Evolutionary conservation across 2,329 filamentous ascomycete genomes (phyloP), one percentile per base, ranked within the genome.

Genomic region (Monosporascus cannonballus): DNA sequence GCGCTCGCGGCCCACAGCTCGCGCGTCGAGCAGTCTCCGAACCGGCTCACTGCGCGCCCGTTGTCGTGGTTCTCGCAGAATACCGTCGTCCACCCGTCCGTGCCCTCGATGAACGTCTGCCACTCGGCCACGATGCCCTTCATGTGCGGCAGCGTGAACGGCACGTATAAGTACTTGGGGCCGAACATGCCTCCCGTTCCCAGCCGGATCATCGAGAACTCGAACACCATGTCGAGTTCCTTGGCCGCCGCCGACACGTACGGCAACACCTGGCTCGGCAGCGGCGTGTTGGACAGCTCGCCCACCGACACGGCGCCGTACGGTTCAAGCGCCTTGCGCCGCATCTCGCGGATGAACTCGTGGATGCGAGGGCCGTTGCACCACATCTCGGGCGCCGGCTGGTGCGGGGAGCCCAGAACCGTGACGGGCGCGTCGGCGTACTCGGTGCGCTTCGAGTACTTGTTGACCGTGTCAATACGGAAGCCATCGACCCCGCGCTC

Each of bases 51-150:
- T 0, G 76, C 76, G 0, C 84, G 73, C 0, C 78, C 78, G 38
- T 84, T 80, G 59, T 86, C 84, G 61, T 86, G 83, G 56, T 86
- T 86, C 59, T 86, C 83, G 49, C 77, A 74, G 58, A 85, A 87
- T 0, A 77, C 77, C 0, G 82, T 84, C 0, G 79, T 77, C 81
- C 81, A 84, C 0, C 74, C 75, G 47, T 79, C 76, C 2, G 70
- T 77, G 9, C 72, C 74, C 48, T 73, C 67, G 37, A 77, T 73
- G 42, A 80, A 73, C 1, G 67, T 71, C 62, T 81, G 79, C 71
- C 77, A 80, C 44, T 70, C 76, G 8, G 66, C 57, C 0, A 77
- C 69, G 9, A 76, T 62, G 3, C 56, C 56, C 58, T 79, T 77
- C 42, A 82, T 61, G 6, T 72, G 70, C 0, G 72, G 67, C 0